A percentile compares a stretch with the other conserved stretches of the same genome.
These are phyloP conservation scores for Conoideocrella luteorostrata DNA, from an alignment of 2,329 filamentous ascomycete genomes.

Conservation along the genomic window DNA sequence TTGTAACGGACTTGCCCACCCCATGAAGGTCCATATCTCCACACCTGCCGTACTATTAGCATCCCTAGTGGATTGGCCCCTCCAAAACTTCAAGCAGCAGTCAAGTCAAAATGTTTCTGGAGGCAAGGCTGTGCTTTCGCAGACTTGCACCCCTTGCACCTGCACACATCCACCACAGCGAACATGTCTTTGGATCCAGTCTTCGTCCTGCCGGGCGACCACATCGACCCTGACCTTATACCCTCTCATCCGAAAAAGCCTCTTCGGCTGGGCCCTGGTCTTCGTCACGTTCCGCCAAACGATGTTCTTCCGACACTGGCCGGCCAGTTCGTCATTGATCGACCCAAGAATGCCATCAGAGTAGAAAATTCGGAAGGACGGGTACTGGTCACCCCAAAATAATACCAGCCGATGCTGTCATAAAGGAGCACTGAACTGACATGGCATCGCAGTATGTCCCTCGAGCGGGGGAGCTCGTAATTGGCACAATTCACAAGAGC, in stretches of 20 bases:
- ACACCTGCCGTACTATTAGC: conserved; percentile 4
- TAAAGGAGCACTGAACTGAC: neutral
- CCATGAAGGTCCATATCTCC: no score
- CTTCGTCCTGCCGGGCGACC: conserved; percentile 77
- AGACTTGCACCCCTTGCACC: neutral
- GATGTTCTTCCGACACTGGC: conserved; percentile 63
- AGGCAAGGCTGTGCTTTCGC: neutral
- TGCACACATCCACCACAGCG: neutral
- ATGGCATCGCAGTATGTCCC: conserved; percentile 60
- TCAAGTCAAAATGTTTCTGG: no score
- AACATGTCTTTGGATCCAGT: conserved; percentile 50
- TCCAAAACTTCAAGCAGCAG: neutral
- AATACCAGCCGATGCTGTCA: neutral
- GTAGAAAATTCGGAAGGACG: conserved; percentile 66
- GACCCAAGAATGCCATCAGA: conserved; percentile 70
- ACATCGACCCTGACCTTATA: conserved; percentile 58
- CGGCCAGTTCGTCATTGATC: conserved; percentile 61
- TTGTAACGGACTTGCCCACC: no score
- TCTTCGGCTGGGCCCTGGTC: conserved; percentile 75
- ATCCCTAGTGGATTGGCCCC: no score
- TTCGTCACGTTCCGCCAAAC: conserved; percentile 74
- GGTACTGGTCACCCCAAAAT: conserved; percentile 40
- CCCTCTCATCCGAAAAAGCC: conserved; percentile 63
- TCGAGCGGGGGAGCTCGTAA: conserved; percentile 74
- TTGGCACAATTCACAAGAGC: conserved; percentile 76